These are phyloP conservation scores for Lipomyces kockii DNA, from an alignment of 805 yeast genomes.

Conservation along the genomic window DNA sequence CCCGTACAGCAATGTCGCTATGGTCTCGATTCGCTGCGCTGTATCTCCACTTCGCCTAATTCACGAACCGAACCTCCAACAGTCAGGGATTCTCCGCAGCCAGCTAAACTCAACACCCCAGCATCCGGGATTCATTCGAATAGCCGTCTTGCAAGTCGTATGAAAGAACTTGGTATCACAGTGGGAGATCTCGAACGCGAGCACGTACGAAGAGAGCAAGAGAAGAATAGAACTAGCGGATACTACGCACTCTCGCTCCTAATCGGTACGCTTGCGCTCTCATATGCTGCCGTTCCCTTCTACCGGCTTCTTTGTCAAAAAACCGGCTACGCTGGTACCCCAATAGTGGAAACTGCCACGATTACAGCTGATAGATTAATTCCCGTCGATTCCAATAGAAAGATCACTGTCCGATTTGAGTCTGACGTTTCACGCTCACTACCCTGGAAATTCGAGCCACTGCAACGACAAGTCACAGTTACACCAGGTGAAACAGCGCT, in stretches of 20 bases:
- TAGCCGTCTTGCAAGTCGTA: constrained; percentile 6
- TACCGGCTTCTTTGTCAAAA: constrained; percentile 90
- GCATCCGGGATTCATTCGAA: neutral
- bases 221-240: constrained; percentile 59
- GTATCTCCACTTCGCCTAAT: neutral
- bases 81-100: neutral
- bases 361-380: constrained; percentile 86
- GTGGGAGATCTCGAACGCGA: constrained; percentile 24
- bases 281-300: constrained; percentile 91
- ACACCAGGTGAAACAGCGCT: constrained; percentile 98
- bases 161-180: constrained; percentile 27
- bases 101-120: neutral
- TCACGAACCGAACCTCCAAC: neutral
- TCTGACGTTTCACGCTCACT: constrained; percentile 87
- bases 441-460: constrained; percentile 95
- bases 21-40: neutral
- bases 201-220: constrained; percentile 40
- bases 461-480: constrained; percentile 88
- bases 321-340: constrained; percentile 96
- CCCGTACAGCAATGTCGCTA: neutral
- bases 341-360: constrained; percentile 78
- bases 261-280: constrained; percentile 70
- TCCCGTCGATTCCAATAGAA: constrained; percentile 83
- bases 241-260: constrained; percentile 72
- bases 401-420: constrained; percentile 84